phyloP scores from a whole-genome alignment of 805 yeast species.

The Metschnikowia corniflorae region DNA sequence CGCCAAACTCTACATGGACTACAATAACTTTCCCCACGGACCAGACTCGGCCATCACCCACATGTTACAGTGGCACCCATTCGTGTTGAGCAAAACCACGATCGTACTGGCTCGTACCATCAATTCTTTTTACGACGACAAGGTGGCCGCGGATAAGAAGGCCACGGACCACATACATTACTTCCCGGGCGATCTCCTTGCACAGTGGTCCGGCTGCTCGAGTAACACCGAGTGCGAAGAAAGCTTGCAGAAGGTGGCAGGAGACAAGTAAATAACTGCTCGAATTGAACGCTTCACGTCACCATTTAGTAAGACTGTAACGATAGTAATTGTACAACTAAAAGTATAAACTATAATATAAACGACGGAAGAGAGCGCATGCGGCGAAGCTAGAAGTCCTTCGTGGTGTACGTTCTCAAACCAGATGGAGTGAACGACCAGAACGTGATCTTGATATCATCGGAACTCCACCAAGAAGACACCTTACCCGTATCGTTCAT shows the following conservation, averaged over 20 bases:
- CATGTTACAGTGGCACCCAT: slow-evolving; percentile 93
- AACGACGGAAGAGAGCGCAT: background rate
- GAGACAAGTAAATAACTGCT: slow-evolving; percentile 2
- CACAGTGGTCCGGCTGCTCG: slow-evolving; percentile 56
- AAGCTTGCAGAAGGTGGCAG: slow-evolving; percentile 26
- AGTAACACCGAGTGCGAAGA: slow-evolving; percentile 49
- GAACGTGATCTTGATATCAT: slow-evolving; percentile 34
- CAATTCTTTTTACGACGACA: slow-evolving; percentile 25
- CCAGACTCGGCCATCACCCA: slow-evolving; percentile 78
- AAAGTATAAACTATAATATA: slow-evolving; percentile 6
- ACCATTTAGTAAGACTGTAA: no score
- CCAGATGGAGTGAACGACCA: slow-evolving; percentile 53
- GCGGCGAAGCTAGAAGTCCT: slow-evolving; percentile 30
- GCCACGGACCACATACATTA: slow-evolving; percentile 47
- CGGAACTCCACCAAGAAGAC: slow-evolving; percentile 20
- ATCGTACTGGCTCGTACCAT: slow-evolving; percentile 54
- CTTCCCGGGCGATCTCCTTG: slow-evolving; percentile 64
- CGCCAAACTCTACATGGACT: slow-evolving; percentile 67
- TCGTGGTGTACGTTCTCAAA: slow-evolving; percentile 55
- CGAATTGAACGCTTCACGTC: no score
- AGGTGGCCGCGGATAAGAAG: slow-evolving; percentile 14
- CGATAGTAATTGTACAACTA: slow-evolving; percentile 13
- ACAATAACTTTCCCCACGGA: slow-evolving; percentile 54
- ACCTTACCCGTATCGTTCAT: slow-evolving; percentile 79
- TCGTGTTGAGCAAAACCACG: slow-evolving; percentile 65